Base-by-base conservation (phyloP, 495 filamentous ascomycete genomes). In the Elaphomyces granulatus region DNA sequence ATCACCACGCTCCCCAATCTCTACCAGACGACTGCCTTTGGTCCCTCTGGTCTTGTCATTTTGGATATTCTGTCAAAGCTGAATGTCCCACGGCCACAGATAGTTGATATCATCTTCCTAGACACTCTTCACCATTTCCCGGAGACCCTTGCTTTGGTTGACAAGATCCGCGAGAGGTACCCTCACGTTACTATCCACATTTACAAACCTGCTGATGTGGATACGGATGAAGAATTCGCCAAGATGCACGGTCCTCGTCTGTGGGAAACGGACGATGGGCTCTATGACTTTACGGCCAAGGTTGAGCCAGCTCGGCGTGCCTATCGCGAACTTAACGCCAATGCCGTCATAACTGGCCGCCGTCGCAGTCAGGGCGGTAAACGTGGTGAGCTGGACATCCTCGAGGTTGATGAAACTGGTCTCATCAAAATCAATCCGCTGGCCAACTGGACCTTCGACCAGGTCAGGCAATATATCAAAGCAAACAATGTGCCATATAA, bases 381-480 rank as follows among this genome's bases (percentile, higher is more conserved):
- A 68, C 80, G 90, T 33, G 87, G 87, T 34, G 75, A 80, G 48
- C 73, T 98, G 34, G 77, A 81, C 47, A 78, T 98, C 56, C 72
- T 98, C 46, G 90, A 96, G 56, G 70, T 95, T 9, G 87, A 94
- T 53, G 87, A 94, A 41, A 78, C 81, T 35, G 87, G 87, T 32
- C 68, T 96, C 37, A 75, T 96, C 74, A 98, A 98, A 68, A 77
- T 98, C 71, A 98, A 98, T 66, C 92, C 90, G n/a, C 68, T 98
- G 32, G 87, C 86, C 48, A 92, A 92, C 68, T 98, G 90, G 90
- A 69, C 76, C 31, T 96, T 96, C 61, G 61, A 75, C 40, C 81
- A 95, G 55, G 90, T 98, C 34, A 75, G 83, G 60, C 70, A 71
- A 23, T 98, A 98, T 59, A 68, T 94, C 67, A 69, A 75, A 40